These are phyloP conservation scores for Phytophthora ohioensis DNA, from an alignment of 352 stramenopile genomes.

Conservation along the genomic window DNA sequence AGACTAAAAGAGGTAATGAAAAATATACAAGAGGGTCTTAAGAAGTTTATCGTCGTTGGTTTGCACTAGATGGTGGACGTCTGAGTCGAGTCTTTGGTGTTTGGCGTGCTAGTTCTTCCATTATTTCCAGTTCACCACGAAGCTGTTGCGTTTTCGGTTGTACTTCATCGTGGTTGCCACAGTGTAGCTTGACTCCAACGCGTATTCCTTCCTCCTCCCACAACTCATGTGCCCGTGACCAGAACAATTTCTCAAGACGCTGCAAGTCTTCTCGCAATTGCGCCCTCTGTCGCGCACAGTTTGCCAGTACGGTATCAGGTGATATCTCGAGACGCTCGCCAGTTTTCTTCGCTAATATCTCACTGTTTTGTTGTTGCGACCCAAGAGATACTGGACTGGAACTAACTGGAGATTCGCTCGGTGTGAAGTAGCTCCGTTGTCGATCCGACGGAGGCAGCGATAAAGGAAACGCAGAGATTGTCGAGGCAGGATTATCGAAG, in stretches of 20 bases:
- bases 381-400: neutral
- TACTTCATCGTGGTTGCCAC: constrained; percentile 6
- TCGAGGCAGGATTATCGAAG: constrained; percentile 17
- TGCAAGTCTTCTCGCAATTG: constrained; percentile 44
- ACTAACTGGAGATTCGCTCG: neutral
- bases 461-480: constrained; percentile 32
- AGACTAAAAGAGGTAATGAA: no score
- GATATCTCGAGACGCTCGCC: neutral
- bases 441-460: constrained; percentile 12
- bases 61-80: neutral
- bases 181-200: constrained; percentile 8
- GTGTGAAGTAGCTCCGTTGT: constrained; percentile 22
- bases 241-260: constrained; percentile 46
- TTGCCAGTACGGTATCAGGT: constrained; percentile 41
- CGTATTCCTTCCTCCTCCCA: constrained; percentile 39
- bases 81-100: constrained; percentile 9
- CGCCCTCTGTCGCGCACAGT: constrained; percentile 44
- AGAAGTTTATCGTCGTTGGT: neutral
- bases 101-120: constrained; percentile 4
- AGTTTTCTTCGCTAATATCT: constrained; percentile 12
- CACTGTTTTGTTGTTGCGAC: constrained; percentile 5
- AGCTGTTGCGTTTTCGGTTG: constrained; percentile 15
- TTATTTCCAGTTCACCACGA: constrained; percentile 22
- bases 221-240: constrained; percentile 31
- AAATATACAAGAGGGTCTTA: no score